Percentiles rank a stretch among this genome's conserved stretches.
phyloP scores from a whole-genome alignment of 2,329 filamentous ascomycete species.

The Neonectria hederae region DNA sequence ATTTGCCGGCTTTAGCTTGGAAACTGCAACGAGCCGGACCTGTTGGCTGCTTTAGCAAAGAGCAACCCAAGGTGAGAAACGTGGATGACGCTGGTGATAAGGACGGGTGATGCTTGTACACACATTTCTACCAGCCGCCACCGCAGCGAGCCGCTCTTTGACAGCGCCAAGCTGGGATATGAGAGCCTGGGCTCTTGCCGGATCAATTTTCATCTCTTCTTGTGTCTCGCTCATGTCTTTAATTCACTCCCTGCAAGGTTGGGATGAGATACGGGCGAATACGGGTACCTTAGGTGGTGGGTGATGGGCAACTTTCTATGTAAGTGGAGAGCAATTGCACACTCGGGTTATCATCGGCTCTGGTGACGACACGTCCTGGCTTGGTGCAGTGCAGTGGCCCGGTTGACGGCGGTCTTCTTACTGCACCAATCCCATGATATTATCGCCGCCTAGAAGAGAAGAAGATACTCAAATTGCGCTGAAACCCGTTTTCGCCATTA shows the following conservation, averaged over 20 bases:
- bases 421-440: conserved; percentile 11
- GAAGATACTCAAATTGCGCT: conserved; percentile 4
- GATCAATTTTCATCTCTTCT: conserved; percentile 69
- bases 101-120: conserved; percentile 38
- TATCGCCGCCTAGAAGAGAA: background rate
- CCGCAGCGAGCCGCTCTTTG: conserved; percentile 64
- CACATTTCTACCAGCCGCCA: conserved; percentile 64
- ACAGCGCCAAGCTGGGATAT: conserved; percentile 70
- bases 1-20: conserved; percentile 92
- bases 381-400: conserved; percentile 3
- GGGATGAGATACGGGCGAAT: conserved; percentile 2
- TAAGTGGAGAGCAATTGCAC: conserved; percentile 37
- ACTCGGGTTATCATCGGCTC: conserved; percentile 50
- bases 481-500: background rate
- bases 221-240: conserved; percentile 54
- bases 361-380: conserved; percentile 5
- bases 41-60: conserved; percentile 46
- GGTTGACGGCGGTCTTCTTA: conserved; percentile 17
- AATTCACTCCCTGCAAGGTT: background rate
- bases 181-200: conserved; percentile 69
- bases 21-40: conserved; percentile 92
- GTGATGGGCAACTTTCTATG: conserved; percentile 34
- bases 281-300: background rate
- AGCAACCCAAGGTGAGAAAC: conserved; percentile 21
- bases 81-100: background rate